Evolutionary conservation across 345 rosid genomes (phyloP), one percentile per base, ranked within the genome.

Genomic region (Punica granatum): DNA sequence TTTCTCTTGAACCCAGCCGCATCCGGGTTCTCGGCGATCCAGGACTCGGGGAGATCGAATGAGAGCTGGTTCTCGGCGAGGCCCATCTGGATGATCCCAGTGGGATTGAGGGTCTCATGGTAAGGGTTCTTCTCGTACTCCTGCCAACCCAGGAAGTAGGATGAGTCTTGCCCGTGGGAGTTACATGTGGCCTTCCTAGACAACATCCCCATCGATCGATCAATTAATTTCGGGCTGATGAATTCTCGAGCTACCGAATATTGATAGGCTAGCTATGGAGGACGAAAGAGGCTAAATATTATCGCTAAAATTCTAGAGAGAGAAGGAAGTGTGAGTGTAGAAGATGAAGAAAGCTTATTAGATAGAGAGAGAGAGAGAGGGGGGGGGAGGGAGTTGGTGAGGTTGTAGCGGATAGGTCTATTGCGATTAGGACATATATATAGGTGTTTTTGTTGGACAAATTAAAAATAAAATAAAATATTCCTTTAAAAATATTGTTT

Each of bases 31-130:
- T 73, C 77, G 16, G 80, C 77, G 4, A 90, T 82, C 96, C 96
- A 93, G 11, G 87, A 76, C 72, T 90, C 97, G 34, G 87, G 75
- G 12, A 88, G 79, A 76, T 93, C 94, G 49, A 81, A 83, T 11
- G 88, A 93, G 54, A 93, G 86, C 90, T 92, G 97, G 71, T 93
- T 93, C 72, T 93, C 98, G 34, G 98, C 98, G 60, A 93, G 88
- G n/a, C 96, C 97, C 98, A 93, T 89, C 70, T 93, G 98, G 67
- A 93, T 81, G 68, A 93, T 87, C 23, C 98, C 97, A 3, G 67
- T 65, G 6, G 96, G 90, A 71, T 93, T 93, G 46, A 69, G 71
- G 53, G 73, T 23, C 60, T 79, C 77, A 31, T 93, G 76, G 69
- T 83, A 90, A 7, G 90, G 92, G 66, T 89, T 86, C 51, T 86